Percentiles rank a stretch among this genome's conserved stretches.
These are phyloP conservation scores for Schwanniomyces pseudopolymorphus DNA, from an alignment of 805 yeast species.

Conservation along the genomic window DNA sequence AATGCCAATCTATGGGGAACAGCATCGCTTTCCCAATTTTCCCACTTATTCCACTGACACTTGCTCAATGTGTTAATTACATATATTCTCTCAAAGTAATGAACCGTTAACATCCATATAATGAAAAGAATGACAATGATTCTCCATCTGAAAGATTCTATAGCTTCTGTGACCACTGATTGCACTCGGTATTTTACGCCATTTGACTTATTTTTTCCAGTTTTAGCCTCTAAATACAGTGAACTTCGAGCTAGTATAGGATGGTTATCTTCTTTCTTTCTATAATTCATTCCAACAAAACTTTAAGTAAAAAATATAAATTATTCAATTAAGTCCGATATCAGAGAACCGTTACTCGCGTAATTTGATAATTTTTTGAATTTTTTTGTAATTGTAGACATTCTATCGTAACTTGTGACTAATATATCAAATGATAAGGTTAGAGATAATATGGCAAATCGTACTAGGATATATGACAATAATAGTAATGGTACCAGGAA, in stretches of 20 bases:
- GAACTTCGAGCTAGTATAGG: background rate
- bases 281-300: slow-evolving; percentile 15
- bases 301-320: background rate
- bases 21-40: slow-evolving; percentile 45
- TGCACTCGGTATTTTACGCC: background rate
- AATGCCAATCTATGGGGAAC: slow-evolving; percentile 52
- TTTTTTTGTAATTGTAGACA: background rate
- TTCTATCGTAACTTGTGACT: background rate
- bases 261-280: slow-evolving; percentile 16
- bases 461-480: background rate
- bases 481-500: background rate
- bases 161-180: background rate
- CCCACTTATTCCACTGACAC: slow-evolving; percentile 67
- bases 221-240: background rate
- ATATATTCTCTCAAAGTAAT: slow-evolving; percentile 31
- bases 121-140: slow-evolving; percentile 9
- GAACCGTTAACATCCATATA: slow-evolving; percentile 27
- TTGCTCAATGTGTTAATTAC: slow-evolving; percentile 20
- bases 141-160: slow-evolving; percentile 7
- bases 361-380: background rate
- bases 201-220: background rate
- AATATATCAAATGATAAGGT: background rate
- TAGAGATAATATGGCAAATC: background rate
- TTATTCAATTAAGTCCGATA: background rate
- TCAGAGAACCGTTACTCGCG: background rate